These are phyloP conservation scores for Aspergillus sp. DNA, from an alignment of 2,329 filamentous ascomycete genomes.

Conservation along the genomic window DNA sequence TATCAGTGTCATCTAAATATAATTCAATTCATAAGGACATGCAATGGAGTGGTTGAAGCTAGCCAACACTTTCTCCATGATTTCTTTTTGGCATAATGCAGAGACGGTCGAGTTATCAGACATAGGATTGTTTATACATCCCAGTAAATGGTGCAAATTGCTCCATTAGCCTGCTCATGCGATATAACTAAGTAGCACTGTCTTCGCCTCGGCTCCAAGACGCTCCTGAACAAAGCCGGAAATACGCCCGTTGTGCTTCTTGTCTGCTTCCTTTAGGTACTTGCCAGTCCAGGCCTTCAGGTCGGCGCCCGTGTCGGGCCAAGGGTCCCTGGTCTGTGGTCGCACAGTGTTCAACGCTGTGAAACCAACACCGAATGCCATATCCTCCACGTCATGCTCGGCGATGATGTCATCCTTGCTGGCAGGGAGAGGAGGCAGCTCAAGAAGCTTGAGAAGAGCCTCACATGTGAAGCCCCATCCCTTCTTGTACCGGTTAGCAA, in stretches of 20 bases:
- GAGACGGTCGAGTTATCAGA: neutral
- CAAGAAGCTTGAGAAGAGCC: constrained; percentile 81
- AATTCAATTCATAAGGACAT: constrained; percentile 18
- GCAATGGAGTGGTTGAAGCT: neutral
- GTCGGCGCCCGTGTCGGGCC: constrained; percentile 79
- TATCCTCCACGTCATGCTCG: constrained; percentile 91
- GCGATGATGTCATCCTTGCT: constrained; percentile 73
- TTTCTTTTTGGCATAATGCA: constrained; percentile 5
- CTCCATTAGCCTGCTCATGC: constrained; percentile 19
- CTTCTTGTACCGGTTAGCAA: constrained; percentile 78
- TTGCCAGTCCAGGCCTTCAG: constrained; percentile 78
- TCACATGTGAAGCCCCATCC: constrained; percentile 91
- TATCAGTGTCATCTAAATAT: constrained; percentile 10
- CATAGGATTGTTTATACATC: neutral
- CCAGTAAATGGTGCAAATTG: neutral
- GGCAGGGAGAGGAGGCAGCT: constrained; percentile 78
- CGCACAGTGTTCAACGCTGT: constrained; percentile 91
- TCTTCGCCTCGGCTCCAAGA: constrained; percentile 61
- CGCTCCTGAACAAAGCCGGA: constrained; percentile 71
- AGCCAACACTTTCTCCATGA: neutral
- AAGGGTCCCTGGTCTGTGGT: constrained; percentile 72
- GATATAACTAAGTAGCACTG: constrained; percentile 52
- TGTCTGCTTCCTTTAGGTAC: constrained; percentile 76
- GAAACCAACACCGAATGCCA: constrained; percentile 92
- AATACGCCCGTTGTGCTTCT: constrained; percentile 69